Conservation (phyloP, 129 eudicot genomes). For the Centrapalus pauciflorus region DNA sequence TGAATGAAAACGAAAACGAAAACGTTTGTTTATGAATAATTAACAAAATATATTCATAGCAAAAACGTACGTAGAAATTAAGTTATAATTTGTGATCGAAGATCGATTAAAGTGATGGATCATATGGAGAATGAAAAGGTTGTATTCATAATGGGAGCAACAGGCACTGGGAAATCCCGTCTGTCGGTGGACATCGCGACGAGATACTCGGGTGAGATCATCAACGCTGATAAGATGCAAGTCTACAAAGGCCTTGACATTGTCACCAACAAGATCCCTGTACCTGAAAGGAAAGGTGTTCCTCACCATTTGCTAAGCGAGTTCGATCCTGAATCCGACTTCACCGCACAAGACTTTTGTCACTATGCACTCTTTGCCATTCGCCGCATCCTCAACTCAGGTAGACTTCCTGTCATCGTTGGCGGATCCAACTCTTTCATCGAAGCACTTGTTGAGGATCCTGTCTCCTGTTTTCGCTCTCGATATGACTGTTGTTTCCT, state of each 20-base stretch:
- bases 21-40: too few relatives aligned
- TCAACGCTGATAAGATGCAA: slow-evolving; percentile 32
- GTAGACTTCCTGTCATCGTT: slow-evolving; percentile 18
- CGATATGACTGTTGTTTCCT: slow-evolving; percentile 19
- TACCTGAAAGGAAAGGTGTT: slow-evolving; percentile 18
- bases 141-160: slow-evolving; percentile 29
- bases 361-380: slow-evolving; percentile 1
- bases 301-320: slow-evolving; percentile 22
- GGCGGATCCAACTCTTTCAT: slow-evolving; percentile 34
- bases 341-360: slow-evolving; percentile 21
- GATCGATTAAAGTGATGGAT: too few relatives aligned
- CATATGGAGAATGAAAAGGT: too few relatives aligned
- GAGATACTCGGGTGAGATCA: slow-evolving; percentile 18
- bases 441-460: slow-evolving; percentile 24
- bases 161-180: slow-evolving; percentile 27
- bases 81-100: too few relatives aligned
- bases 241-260: slow-evolving; percentile 31
- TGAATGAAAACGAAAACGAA: too few relatives aligned
- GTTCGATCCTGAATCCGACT: slow-evolving; percentile 20
- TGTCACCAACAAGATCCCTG: slow-evolving; percentile 31
- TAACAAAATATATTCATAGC: too few relatives aligned
- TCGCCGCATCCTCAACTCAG: not conserved
- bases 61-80: too few relatives aligned
- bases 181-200: slow-evolving; percentile 29
- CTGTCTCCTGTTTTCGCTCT: not conserved